A percentile compares a stretch with the other conserved stretches of the same genome.
Evolutionary conservation across 2,329 filamentous ascomycete genomes (phyloP).

Genomic region (Phyllosticta ampelicida): DNA sequence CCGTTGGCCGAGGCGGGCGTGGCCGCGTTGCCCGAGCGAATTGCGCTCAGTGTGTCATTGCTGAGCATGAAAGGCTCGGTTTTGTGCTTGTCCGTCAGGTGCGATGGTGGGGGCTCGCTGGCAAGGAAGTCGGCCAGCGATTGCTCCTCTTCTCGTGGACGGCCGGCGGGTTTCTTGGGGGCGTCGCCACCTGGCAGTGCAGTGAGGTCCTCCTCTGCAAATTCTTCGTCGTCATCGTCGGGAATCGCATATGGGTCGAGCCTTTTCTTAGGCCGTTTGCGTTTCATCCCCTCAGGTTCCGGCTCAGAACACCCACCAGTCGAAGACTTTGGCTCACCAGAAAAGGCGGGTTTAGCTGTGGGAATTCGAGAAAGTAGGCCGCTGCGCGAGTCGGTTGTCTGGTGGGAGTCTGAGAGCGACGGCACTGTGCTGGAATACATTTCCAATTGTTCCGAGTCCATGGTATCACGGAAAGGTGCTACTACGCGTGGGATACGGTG

Average conservation of each 20-base stretch:
- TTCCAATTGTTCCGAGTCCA: slow-evolving; percentile 65
- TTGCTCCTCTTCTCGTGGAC: slow-evolving; percentile 16
- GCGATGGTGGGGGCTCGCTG: slow-evolving; percentile 48
- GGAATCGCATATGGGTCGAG: slow-evolving; percentile 96
- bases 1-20: slow-evolving; percentile 10
- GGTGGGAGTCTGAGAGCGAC: slow-evolving; percentile 24
- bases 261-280: slow-evolving; percentile 45
- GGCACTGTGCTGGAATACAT: slow-evolving; percentile 15
- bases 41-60: slow-evolving; percentile 2
- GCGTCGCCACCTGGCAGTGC: slow-evolving; percentile 29
- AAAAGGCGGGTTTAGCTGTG: slow-evolving; percentile 26
- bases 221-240: slow-evolving; percentile 27
- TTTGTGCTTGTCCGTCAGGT: slow-evolving; percentile 15
- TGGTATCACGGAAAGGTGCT: slow-evolving; percentile 72
- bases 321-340: slow-evolving; percentile 25
- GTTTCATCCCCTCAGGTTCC: slow-evolving; percentile 5
- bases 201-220: slow-evolving; percentile 43
- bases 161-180: slow-evolving; percentile 16
- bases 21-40: slow-evolving; percentile 6
- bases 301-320: slow-evolving; percentile 10
- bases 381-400: slow-evolving; percentile 59
- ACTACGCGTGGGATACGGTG: slow-evolving; percentile 72
- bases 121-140: slow-evolving; percentile 58
- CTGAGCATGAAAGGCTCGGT: slow-evolving; percentile 21
- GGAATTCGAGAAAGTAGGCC: slow-evolving; percentile 44